Base-by-base conservation (phyloP, 2,329 filamentous ascomycete genomes). In the Aspergillus brunneoviolaceus region DNA sequence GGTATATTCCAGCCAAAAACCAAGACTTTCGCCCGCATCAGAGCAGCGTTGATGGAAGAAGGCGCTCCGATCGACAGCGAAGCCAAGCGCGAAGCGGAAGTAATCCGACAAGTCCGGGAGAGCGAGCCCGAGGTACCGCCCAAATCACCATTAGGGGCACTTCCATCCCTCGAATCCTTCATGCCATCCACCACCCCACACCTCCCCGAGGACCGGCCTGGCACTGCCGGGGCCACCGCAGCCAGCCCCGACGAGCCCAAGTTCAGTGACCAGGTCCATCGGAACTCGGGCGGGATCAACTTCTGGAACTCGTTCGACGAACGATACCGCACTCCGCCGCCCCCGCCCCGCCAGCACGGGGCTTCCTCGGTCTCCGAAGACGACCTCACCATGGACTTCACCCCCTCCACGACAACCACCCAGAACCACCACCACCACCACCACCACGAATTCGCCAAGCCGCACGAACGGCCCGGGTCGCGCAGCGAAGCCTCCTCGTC, bases 51-150 rank as follows among this genome's bases (percentile, higher is more conserved):
- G 0, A 83, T 91, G 59, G 95, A 99, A 77, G 95, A 99, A 78
- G 85, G 86, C 16, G 87, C 92, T 0, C 95, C 95, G 0, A 82
- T 96, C 10, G 95, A 99, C 69, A 89, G 89, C 48, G 95, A 99
- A 75, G 87, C 92, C 59, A 88, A 90, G 55, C 89, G 92, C 45
- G 95, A 99, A 80, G 92, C 94, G 42, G 94, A 98, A 76, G 95
- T 98, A 5, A 92, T 99, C 63, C 90, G 92, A 54, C 95, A 97
- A 76, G 93, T 98, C 29, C 89, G 92, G 48, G 95, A 98, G 74
- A 94, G 89, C 68, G 93, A 97, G 69, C 84, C 88, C 63, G 86
- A 87, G 52, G 77, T 87, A 14, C 74, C 60, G 73, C 74, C 67
- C 70, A 79, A 57, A 65, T 74, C 76, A 11, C 72, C 82, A 51